Evolutionary conservation across 345 rosid species (phyloP).

Genomic region (Reutealis trisperma): DNA sequence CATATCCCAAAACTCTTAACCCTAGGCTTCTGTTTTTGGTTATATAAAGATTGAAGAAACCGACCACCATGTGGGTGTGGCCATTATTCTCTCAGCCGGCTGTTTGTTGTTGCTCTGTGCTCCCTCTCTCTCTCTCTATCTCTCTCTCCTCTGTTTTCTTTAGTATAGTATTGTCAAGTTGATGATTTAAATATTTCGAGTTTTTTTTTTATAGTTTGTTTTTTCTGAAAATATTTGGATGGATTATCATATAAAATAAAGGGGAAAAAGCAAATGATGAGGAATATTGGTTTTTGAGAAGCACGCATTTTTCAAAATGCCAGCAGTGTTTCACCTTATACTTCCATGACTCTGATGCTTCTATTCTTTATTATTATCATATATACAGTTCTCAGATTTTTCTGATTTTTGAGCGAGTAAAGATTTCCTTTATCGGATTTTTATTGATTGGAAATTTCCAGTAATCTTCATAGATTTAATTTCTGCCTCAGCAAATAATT

Average conservation of each 20-base stretch:
- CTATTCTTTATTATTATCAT: background rate
- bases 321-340: conserved; percentile 5
- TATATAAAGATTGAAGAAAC: background rate
- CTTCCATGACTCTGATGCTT: conserved; percentile 25
- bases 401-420: background rate
- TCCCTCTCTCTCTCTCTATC: background rate
- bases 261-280: conserved; percentile 11
- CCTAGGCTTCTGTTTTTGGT: background rate
- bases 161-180: background rate
- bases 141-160: background rate
- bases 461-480: too few relatives aligned
- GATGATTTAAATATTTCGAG: background rate
- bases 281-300: background rate
- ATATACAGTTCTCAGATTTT: too few relatives aligned
- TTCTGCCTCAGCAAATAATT: too few relatives aligned
- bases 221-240: too few relatives aligned
- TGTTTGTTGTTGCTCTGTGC: rapidly evolving
- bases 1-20: background rate
- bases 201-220: too few relatives aligned
- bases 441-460: too few relatives aligned
- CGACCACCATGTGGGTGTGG: background rate
- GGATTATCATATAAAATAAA: too few relatives aligned
- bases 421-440: background rate
- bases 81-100: background rate
- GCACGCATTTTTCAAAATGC: conserved; percentile 13